These are phyloP conservation scores for Pseudofabraea citricarpa DNA, from an alignment of 2,329 filamentous ascomycete species.

Conservation along the genomic window DNA sequence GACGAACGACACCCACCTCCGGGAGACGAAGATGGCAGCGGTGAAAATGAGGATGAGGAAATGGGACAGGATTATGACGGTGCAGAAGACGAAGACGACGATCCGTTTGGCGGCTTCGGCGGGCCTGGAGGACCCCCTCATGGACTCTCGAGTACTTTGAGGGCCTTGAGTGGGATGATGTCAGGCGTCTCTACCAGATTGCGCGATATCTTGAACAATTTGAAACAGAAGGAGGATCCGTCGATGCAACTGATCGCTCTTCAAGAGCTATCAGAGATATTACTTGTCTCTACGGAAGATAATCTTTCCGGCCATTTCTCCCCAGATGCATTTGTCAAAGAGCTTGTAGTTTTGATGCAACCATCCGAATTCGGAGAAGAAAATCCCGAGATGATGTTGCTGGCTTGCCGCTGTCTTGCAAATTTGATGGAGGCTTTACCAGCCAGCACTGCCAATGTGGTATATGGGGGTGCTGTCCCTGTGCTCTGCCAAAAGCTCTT, in stretches of 20 bases:
- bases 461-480: conserved; percentile 94
- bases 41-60: conserved; percentile 61
- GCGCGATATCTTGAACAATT: conserved; percentile 68
- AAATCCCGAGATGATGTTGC: conserved; percentile 94
- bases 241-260: conserved; percentile 88
- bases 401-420: conserved; percentile 91
- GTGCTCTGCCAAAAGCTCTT: conserved; percentile 91
- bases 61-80: conserved; percentile 43
- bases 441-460: conserved; percentile 87
- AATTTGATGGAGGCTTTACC: conserved; percentile 97
- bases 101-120: conserved; percentile 63
- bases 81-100: conserved; percentile 52
- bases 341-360: conserved; percentile 88
- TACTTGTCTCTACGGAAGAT: conserved; percentile 94
- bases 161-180: conserved; percentile 89
- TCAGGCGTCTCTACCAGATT: conserved; percentile 76
- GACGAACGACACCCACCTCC: conserved; percentile 19
- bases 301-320: conserved; percentile 93
- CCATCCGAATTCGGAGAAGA: conserved; percentile 80
- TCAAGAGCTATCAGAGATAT: conserved; percentile 86
- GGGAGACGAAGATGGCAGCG: conserved; percentile 41
- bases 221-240: conserved; percentile 79
- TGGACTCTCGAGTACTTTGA: conserved; percentile 72
- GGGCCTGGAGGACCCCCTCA: conserved; percentile 57
- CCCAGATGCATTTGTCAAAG: conserved; percentile 91